These are phyloP conservation scores for Erysimum cheiri DNA, from an alignment of 441 rosid genomes.

Conservation along the genomic window DNA sequence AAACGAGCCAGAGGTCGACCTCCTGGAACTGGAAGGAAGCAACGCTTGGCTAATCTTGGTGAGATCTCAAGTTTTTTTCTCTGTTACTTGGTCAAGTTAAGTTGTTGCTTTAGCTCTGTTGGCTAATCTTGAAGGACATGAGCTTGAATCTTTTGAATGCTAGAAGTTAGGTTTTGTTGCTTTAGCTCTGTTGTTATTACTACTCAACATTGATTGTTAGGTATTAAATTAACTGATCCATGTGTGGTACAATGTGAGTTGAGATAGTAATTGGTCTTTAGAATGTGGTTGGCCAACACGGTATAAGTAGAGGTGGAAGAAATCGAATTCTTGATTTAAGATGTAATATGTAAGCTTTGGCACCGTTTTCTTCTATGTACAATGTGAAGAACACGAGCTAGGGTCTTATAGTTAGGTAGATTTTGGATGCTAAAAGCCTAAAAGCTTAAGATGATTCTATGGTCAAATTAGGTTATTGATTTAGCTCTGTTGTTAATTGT, in stretches of 20 bases:
- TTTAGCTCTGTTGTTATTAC: constrained; percentile 25
- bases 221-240: background rate
- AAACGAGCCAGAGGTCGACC: constrained; percentile 87
- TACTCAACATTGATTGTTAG: constrained; percentile 5
- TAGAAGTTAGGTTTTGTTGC: constrained; percentile 18
- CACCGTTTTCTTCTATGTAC: constrained; percentile 4
- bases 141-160: constrained; percentile 16
- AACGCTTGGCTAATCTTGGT: constrained; percentile 88
- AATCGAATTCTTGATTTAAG: background rate
- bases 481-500: constrained; percentile 24
- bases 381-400: constrained; percentile 28
- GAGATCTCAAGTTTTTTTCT: constrained; percentile 45
- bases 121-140: constrained; percentile 9
- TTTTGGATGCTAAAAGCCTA: background rate
- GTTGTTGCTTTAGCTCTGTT: constrained; percentile 11
- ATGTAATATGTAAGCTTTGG: background rate
- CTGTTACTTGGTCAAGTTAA: background rate
- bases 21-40: constrained; percentile 97
- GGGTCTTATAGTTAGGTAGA: background rate
- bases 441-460: constrained; percentile 10
- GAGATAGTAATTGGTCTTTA: constrained; percentile 10
- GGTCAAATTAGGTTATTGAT: background rate
- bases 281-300: background rate
- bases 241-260: constrained; percentile 13
- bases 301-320: background rate